Base-by-base conservation (phyloP, 148 eudicot genomes). In the Polygonum maritimum region DNA sequence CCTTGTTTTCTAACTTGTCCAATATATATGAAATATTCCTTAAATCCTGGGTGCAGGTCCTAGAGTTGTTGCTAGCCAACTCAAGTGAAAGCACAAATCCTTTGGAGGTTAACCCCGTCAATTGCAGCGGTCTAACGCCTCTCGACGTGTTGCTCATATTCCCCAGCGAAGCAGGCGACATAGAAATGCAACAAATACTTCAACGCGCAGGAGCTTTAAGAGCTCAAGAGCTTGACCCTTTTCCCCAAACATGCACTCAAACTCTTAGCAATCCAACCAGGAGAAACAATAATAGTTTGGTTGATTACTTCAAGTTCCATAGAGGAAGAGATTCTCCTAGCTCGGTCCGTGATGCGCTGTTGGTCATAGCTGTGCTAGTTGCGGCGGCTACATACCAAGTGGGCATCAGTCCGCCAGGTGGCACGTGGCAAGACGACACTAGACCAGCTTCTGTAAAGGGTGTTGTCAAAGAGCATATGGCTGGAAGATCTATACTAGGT, bases 381-480 rank as follows among this genome's bases (percentile, higher is more conserved):
- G 79, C 86, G 12, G 79, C 92, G 7, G 87, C 89, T 40, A 86
- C 93, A 1, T 91, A 83, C 78, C 91, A 91, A 78, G 84, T 88
- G 2, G 83, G 81, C 2, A 79, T 86, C 45, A 87, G 75, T 22
- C 92, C 92, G 19, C 91, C 91, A 11, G 92, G 95, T 33, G 83
- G 85, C 15, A 71, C 82, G 12, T 90, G 92, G 95, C 87, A 87
- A 71, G 93, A 86, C 2, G 85, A 84, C 51, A 58, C 22, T 40
- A 33, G 76, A 22, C 5, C 13, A 13, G 4, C 40, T 49, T 3
- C 9, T 16, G 18, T 33, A 22, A 52, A 22, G 3, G 48, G 14
- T 1, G 44, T 38, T 15, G 69, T 18, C 65, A 57, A 57, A 57
- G 65, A 72, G 0, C 91, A 83, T 48, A 51, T 51, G 2, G 88